Evolutionary conservation across 495 filamentous ascomycete species (phyloP), one percentile per base, ranked within the genome.

Genomic region (Platismatia glauca): DNA sequence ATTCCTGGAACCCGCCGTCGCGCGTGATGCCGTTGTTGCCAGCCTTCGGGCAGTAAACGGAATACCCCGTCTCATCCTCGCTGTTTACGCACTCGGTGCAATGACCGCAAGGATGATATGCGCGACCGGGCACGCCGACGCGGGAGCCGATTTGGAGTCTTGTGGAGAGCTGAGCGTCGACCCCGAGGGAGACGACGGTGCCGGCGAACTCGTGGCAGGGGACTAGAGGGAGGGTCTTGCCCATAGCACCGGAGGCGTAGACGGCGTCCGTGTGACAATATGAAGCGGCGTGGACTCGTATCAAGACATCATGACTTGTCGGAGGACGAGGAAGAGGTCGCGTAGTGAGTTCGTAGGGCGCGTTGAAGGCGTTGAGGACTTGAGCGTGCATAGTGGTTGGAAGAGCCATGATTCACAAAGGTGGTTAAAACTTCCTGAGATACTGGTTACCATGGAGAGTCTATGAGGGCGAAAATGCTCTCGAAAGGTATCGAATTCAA

Each of bases 191-290:
- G 35, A 57, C 34, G 16, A 37, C 55, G 22, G 55, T 57, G n/a
- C 55, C 34, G 22, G 55, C 55, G 35, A 57, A 57, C 27, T 57
- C 55, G 55, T 57, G 55, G 11, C 33, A 57, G 55, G 33, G 22
- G n/a, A 57, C 35, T 20, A 33, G 15, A 7, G 55, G 55, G 9
- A 57, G 55, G 11, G 22, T 37, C 11, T 37, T 33, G 22, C 33
- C 35, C 55, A 57, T 57, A 7, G 38, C 33, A n/a, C 55, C 55
- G 29, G 31, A 35, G n/a, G 55, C 55, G 55, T 37, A 57, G n/a
- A 57, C 55, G 20, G 55, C 55, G n/a, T 57, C 55, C n/a, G 55
- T 57, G 34, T 57, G 55, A 34, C 55, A 57, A 34, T 37, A 57
- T 37, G 33, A 33, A n/a, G 55, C 55, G 16, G 55, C 55, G 34